phyloP scores from a whole-genome alignment of 73 alveolate genomes.

The Paramecium sexaurelia region DNA sequence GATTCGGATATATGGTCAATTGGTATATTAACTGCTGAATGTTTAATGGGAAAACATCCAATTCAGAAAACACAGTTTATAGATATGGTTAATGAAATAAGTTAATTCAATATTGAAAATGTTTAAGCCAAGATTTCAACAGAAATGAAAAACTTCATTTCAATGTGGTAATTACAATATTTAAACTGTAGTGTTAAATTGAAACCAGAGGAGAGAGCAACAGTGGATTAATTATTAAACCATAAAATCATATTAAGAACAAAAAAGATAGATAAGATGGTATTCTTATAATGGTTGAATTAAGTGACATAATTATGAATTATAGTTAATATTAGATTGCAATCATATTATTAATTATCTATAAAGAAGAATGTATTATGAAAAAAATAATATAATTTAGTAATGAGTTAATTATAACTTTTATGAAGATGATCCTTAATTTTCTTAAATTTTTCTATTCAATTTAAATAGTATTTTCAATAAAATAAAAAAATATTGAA shows the following conservation, averaged over 20 bases:
- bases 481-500: too few species aligned
- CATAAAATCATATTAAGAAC: constrained; percentile 70
- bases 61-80: constrained; percentile 77
- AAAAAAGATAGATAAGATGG: constrained; percentile 43
- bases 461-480: too few species aligned
- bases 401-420: too few species aligned
- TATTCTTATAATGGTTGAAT: constrained; percentile 43
- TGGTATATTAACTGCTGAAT: constrained; percentile 91
- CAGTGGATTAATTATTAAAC: constrained; percentile 78
- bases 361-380: too few species aligned
- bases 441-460: too few species aligned
- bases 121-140: constrained; percentile 74
- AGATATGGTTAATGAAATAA: constrained; percentile 79
- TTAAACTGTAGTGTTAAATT: constrained; percentile 69
- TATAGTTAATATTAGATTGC: neutral
- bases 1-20: constrained; percentile 96
- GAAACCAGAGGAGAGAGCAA: constrained; percentile 89
- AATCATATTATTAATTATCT: neutral
- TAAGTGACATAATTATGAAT: constrained; percentile 9
- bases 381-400: too few species aligned
- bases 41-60: constrained; percentile 89
- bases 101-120: constrained; percentile 75
- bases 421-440: too few species aligned
- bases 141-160: constrained; percentile 84
- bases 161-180: neutral